phyloP scores from a whole-genome alignment of 495 filamentous ascomycete genomes.

The Podospora bellae-mahoneyi region DNA sequence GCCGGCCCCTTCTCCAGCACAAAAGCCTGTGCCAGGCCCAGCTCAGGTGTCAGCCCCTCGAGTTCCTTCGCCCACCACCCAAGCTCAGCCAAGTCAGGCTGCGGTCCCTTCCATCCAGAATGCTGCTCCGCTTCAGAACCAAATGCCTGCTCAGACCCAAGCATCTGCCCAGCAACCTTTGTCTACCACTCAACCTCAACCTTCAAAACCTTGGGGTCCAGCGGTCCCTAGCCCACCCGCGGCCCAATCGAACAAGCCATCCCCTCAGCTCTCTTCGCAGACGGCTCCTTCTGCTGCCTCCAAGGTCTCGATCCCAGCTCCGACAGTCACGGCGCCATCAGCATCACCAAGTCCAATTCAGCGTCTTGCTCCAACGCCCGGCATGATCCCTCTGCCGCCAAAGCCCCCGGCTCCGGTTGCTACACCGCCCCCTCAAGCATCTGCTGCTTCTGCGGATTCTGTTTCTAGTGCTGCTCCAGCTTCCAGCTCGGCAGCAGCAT shows the following conservation, averaged over 20 bases:
- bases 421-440: background rate
- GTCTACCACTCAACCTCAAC: background rate
- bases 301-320: background rate
- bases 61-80: background rate
- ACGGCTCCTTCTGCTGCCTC: background rate
- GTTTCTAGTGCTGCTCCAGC: background rate
- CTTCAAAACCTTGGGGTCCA: background rate
- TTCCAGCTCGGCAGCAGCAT: background rate
- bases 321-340: background rate
- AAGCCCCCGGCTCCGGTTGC: conserved; percentile 2
- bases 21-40: background rate
- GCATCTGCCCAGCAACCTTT: background rate
- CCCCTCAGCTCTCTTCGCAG: background rate
- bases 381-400: background rate
- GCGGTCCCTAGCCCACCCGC: background rate
- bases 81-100: background rate
- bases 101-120: background rate
- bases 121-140: background rate
- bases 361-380: background rate
- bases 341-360: conserved; percentile 1
- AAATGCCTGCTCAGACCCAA: background rate
- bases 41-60: background rate
- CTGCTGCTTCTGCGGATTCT: background rate
- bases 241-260: background rate
- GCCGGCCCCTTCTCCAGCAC: background rate